Conservation (phyloP, 306 rosid species). For the Corylus heterophylla region DNA sequence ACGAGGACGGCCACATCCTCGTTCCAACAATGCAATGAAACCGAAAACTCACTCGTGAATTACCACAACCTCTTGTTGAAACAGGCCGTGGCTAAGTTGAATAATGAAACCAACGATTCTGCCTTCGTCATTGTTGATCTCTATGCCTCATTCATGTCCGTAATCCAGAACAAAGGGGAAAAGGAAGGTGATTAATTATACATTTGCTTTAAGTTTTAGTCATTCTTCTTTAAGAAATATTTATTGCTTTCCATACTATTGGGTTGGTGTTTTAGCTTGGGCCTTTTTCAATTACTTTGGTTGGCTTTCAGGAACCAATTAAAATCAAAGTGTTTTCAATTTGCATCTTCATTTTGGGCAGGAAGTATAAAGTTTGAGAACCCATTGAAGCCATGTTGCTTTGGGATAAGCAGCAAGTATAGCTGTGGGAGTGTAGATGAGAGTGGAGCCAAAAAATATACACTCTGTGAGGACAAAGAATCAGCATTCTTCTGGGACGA, state of each 20-base stretch:
- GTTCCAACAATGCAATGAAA: conserved; percentile 28
- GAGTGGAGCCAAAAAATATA: conserved; percentile 51
- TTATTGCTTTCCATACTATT: no score
- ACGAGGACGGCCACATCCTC: conserved; percentile 10
- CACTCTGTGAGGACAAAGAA: conserved; percentile 56
- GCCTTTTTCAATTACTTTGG: no score
- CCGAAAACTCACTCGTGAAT: background rate
- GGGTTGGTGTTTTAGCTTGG: no score
- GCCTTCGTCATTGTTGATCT: conserved; percentile 31
- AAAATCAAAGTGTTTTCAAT: no score
- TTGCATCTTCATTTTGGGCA: background rate
- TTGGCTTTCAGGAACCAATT: no score
- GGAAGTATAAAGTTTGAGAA: conserved; percentile 39
- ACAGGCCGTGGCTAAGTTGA: conserved; percentile 26
- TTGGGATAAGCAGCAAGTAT: conserved; percentile 46
- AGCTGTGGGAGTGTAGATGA: conserved; percentile 65
- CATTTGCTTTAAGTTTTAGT: background rate
- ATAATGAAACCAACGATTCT: conserved; percentile 22
- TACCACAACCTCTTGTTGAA: conserved; percentile 38
- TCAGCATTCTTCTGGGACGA: conserved; percentile 91
- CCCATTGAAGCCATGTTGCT: conserved; percentile 72
- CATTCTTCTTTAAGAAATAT: no score
- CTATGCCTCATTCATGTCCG: conserved; percentile 46
- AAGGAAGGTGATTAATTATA: conserved; percentile 31
- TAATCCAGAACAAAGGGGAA: conserved; percentile 37